A percentile compares a stretch with the other conserved stretches of the same genome.
phyloP scores from a whole-genome alignment of 2,329 filamentous ascomycete species.

The Cladosporium sp. region DNA sequence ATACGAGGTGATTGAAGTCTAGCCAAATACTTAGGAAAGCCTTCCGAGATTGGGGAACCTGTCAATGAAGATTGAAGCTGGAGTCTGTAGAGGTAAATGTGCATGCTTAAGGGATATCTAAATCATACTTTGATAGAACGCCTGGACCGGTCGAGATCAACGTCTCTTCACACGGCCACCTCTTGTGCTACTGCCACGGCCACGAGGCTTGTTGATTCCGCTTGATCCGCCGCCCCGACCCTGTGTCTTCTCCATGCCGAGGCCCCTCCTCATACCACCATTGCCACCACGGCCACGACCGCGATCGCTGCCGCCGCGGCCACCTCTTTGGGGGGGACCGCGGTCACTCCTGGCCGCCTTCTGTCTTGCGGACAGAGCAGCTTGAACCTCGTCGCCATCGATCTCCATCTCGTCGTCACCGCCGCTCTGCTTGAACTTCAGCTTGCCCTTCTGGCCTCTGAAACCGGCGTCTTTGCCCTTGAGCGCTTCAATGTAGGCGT shows the following conservation, averaged over 20 bases:
- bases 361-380: conserved; percentile 35
- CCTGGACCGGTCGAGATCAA: neutral
- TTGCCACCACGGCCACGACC: conserved; percentile 21
- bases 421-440: conserved; percentile 59
- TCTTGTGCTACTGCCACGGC: conserved; percentile 8
- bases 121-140: neutral
- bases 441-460: conserved; percentile 58
- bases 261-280: conserved; percentile 33
- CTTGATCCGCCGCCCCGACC: conserved; percentile 15
- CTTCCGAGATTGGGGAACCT: neutral
- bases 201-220: conserved; percentile 31
- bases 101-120: conserved; percentile 10
- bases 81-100: conserved; percentile 1
- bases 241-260: conserved; percentile 38
- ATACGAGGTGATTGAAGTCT: neutral
- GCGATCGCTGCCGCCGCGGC: conserved; percentile 11
- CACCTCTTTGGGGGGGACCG: conserved; percentile 2
- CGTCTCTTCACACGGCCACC: conserved; percentile 17
- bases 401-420: conserved; percentile 47
- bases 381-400: conserved; percentile 42
- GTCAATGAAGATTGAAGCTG: neutral
- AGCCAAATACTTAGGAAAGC: neutral
- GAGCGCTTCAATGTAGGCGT: conserved; percentile 63
- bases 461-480: conserved; percentile 59
- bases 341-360: conserved; percentile 24